Evolutionary conservation across 2,329 filamentous ascomycete genomes (phyloP), one percentile per base, ranked within the genome.

Genomic region (Colletotrichum horii): DNA sequence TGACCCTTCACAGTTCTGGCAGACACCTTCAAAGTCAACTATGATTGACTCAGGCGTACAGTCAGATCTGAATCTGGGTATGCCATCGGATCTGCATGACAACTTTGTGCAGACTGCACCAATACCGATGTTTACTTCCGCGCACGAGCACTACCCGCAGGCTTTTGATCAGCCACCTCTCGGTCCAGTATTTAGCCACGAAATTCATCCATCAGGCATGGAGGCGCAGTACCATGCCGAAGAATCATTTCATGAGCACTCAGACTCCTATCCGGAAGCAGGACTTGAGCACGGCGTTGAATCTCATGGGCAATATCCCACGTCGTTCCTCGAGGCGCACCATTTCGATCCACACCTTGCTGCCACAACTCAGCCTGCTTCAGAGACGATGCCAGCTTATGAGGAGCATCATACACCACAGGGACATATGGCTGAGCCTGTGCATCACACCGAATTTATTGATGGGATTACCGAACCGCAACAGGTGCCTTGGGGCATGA

Each of bases 31-130:
- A 15, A 76, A 76, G 34, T 71, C 71, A 19, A 62, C 74, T 16
- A 75, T 75, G 71, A 60, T 75, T 16, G 74, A 76, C 30, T 70
- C 71, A 9, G 71, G 71, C n/a, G 66, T 76, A 19, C 74, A 76
- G 43, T 66, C 74, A 8, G 71, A 75, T 34, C 30, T 62, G 48
- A 22, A 60, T n/a, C 11, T 28, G 6, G 61, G 32, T 12, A 60
- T 64, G 6, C 16, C 43, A 8, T 52, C 73, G 14, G 43, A 58
- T 34, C 4, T 75, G 61, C 36, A 66, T 36, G 43, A 48, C 6
- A 16, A 24, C 28, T 72, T 73, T 32, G 73, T 22, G 43, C 69
- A 72, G 30, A 56, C 68, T 26, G 22, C 30, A 16, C 61, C 72
- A 4, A 28, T 74, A 24, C 68, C 73, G 14, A 64, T 75, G 14